Evolutionary conservation across 2,329 filamentous ascomycete genomes (phyloP), one percentile per base, ranked within the genome.

Genomic region (Xylaria sp.): DNA sequence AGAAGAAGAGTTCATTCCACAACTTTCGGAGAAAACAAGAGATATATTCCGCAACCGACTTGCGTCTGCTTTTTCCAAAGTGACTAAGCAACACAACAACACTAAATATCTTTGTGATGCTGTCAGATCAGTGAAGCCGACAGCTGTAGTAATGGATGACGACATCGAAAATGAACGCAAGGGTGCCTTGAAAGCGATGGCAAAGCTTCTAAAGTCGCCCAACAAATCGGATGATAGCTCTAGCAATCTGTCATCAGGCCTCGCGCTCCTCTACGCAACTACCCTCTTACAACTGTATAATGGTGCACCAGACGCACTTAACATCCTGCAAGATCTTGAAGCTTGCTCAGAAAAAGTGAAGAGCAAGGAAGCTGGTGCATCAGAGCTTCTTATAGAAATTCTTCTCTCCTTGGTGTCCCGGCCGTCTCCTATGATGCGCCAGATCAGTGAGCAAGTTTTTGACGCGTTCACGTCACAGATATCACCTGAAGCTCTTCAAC

Each of bases 251-350:
- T 76, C 72, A 15, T 68, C 72, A 67, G 92, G 92, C 0, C 86
- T 97, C 65, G 90, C 91, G 22, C 84, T 97, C 39, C 85, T 98
- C 1, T 93, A 97, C 77, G 90, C 93, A 0, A 86, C 97, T 59
- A 91, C 93, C 0, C 87, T 97, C 15, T 84, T 98, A 62, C 93
- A 97, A 77, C 85, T 97, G 9, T 97, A 97, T 81, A 94, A 95
- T 74, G 92, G 93, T 27, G 94, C 97, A 66, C 85, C 91, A 0
- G 96, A 98, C 75, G 92, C 94, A 0, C 86, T 97, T 25, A 89
- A 91, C 55, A 90, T 96, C 68, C 82, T 97, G 9, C 87, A 92
- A 61, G 95, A 97, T 72, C 84, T 97, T n/a, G 87, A 91, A 71
- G 84, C 90, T 66, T 94, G 91, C 77, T 91, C 90, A 66, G 85